These are phyloP conservation scores for Kluyveromyces aestuarii DNA, from an alignment of 805 yeast species.

Conservation along the genomic window DNA sequence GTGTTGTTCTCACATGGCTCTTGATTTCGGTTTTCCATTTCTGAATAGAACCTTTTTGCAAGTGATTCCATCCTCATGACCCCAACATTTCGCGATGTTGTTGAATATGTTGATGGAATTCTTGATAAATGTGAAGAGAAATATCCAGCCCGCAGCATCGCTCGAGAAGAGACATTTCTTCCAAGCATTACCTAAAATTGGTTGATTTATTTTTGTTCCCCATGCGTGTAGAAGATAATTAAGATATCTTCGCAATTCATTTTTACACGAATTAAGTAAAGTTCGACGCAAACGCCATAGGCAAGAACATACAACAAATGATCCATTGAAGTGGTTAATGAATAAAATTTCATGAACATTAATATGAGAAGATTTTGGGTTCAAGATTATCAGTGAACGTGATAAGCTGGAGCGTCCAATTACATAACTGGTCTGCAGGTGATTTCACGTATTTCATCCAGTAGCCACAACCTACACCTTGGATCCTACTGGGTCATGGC, in stretches of 20 bases:
- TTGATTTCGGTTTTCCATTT: neutral
- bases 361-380: too few relatives aligned
- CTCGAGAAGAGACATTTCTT: neutral
- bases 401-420: too few relatives aligned
- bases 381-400: too few relatives aligned
- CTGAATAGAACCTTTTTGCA: neutral
- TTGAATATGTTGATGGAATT: neutral
- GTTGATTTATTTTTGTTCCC: neutral
- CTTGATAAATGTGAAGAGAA: neutral
- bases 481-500: too few relatives aligned
- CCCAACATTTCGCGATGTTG: neutral
- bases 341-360: too few relatives aligned
- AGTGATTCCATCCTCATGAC: neutral
- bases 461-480: too few relatives aligned
- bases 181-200: neutral
- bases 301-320: neutral
- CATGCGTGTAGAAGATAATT: neutral
- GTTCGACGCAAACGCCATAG: neutral
- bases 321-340: neutral
- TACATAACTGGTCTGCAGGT: too few relatives aligned
- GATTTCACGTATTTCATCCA: too few relatives aligned
- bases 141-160: neutral
- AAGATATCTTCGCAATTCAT: neutral
- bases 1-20: neutral
- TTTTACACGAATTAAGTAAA: too few relatives aligned